A percentile compares a stretch with the other conserved stretches of the same genome.
Evolutionary conservation across 2,329 filamentous ascomycete species (phyloP).

Genomic region (Onygenales sp.): DNA sequence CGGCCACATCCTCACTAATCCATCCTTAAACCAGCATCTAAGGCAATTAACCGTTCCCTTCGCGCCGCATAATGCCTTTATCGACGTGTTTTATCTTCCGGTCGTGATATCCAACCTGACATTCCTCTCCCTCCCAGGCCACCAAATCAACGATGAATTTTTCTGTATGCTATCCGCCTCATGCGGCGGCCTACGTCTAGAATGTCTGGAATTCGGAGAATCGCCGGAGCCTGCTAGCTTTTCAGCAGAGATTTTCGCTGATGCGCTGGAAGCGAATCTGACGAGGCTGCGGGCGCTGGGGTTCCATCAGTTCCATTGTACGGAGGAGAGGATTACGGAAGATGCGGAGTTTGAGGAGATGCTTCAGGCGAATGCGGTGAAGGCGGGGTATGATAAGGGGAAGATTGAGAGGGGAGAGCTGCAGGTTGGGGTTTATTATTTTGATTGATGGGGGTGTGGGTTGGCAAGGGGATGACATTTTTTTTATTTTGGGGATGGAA

Average conservation of each 20-base stretch:
- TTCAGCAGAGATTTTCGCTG: slow-evolving; percentile 13
- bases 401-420: slow-evolving; percentile 9
- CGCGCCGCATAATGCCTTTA: background rate
- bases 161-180: background rate
- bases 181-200: slow-evolving; percentile 12
- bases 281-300: slow-evolving; percentile 19
- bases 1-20: slow-evolving; percentile 12
- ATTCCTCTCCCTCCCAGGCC: background rate
- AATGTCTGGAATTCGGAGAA: slow-evolving; percentile 20
- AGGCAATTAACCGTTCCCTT: background rate
- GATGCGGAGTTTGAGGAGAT: slow-evolving; percentile 21
- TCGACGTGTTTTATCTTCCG: background rate
- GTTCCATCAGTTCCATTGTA: slow-evolving; percentile 14
- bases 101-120: background rate
- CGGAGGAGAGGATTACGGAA: slow-evolving; percentile 4
- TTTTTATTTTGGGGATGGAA: background rate
- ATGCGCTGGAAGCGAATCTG: slow-evolving; percentile 15
- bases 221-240: slow-evolving; percentile 15
- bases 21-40: background rate
- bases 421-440: slow-evolving; percentile 8
- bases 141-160: background rate
- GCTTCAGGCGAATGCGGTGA: slow-evolving; percentile 13
- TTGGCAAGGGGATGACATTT: background rate
- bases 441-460: background rate
- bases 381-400: slow-evolving; percentile 4